Evolutionary conservation across 176 grass and related monocot species (phyloP), one percentile per base, ranked within the genome.

Genomic region (Tuctoria greenei): DNA sequence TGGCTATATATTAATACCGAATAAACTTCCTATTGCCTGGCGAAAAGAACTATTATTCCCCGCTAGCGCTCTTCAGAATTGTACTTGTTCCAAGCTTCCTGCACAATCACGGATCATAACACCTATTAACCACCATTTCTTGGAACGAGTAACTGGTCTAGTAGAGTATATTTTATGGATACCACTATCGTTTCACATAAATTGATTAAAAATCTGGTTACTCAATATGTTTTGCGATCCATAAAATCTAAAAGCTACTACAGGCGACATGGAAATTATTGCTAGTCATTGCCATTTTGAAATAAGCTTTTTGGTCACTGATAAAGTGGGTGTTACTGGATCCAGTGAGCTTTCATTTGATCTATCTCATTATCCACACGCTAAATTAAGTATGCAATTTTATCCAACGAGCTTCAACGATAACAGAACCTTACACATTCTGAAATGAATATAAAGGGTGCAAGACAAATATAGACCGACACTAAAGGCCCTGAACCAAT

Each of bases 81-180:
- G 75, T 86, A 90, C 79, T 89, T 90, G 63, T 90, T 88, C 91
- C 91, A 93, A 74, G 91, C 88, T 70, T 90, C 91, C 91, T 93
- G 91, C 72, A 76, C 4, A 78, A 65, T 17, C 58, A 8, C 0
- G 38, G 58, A 17, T 50, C 0, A 71, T 61, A 80, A 80, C 6
- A 82, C 21, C 80, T 70, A 74, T 84, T 70, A 74, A 39, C 40
- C 12, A 28, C 69, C 7, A 0, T 62, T 26, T 39, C 46, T 62
- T 62, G 43, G 38, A 75, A 8, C 10, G 67, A 85, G 28, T 45
- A 31, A 31, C 52, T 56, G 7, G 25, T 58, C 12, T 58, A 25
- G 54, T 11, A 23, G 6, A 69, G 1, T 9, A 41, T 14, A 67
- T 31, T 61, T 70, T 28, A 46, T 37, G 16, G 57, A 20, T 10